phyloP scores from a whole-genome alignment of 768 basidiomycete species.

The Termitomyces sp. region DNA sequence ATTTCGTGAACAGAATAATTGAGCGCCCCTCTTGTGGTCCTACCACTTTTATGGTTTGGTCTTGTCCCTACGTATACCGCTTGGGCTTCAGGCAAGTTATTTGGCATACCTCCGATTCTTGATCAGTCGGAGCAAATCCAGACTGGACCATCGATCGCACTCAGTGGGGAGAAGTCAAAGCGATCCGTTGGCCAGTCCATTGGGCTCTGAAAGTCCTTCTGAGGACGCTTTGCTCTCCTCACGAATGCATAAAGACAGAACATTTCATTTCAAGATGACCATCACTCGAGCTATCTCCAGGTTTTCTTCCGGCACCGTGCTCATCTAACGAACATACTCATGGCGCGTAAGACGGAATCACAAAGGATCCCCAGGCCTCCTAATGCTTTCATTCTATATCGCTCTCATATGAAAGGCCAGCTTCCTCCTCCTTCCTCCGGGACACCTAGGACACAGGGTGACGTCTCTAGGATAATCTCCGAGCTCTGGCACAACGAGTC shows the following conservation, averaged over 20 bases:
- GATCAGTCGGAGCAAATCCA: neutral
- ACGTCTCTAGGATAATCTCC: slow-evolving; percentile 3
- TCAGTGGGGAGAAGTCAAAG: neutral
- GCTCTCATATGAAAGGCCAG: neutral
- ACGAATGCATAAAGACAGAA: neutral
- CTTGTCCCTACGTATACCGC: neutral
- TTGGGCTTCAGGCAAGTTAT: neutral
- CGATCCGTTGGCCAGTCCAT: neutral
- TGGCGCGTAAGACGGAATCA: neutral
- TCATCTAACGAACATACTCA: neutral
- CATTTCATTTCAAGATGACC: neutral
- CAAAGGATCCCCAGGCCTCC: neutral
- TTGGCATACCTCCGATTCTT: neutral
- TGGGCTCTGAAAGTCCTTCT: neutral
- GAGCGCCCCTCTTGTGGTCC: no score
- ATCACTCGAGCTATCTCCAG: neutral
- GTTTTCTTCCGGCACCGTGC: neutral
- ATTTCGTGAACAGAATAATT: no score
- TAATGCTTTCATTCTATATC: slow-evolving; percentile 3
- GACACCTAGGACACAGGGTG: neutral
- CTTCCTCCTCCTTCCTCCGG: slow-evolving; percentile 3
- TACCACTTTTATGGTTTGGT: neutral
- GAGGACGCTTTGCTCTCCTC: neutral
- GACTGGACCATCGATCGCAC: no score
- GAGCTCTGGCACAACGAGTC: slow-evolving; percentile 5